Evolutionary conservation across 2,329 filamentous ascomycete genomes (phyloP), one percentile per base, ranked within the genome.

Genomic region (Aspergillus nomiae): DNA sequence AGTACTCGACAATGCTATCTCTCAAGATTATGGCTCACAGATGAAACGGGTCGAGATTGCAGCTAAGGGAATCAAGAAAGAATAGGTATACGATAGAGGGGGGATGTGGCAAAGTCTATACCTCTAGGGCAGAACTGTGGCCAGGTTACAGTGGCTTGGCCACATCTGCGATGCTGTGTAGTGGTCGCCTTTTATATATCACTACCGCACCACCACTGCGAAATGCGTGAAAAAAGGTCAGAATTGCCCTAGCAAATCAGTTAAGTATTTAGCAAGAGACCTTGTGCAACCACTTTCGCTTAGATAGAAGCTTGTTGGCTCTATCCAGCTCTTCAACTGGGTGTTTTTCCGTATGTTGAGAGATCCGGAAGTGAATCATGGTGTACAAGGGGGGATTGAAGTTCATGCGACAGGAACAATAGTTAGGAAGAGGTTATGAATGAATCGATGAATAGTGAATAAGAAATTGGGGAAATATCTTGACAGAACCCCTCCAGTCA

Each of bases 391-490:
- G 32, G 11, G 11, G 32, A 32, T 11, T 19, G 38, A 26, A 32
- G 7, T 30, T 14, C 41, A 32, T 14, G 32, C 34, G 2, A 36
- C n/a, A 24, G 48, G 45, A 36, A 43, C 24, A 16, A 56, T 34
- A 28, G 53, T 56, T 56, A 61, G 48, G 50, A 53, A 56, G 50
- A 61, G 26, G 19, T 55, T 41, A 56, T 34, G 32, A 48, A 50
- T 56, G 59, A 61, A 41, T 48, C 41, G 48, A 56, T 43, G 28
- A 51, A 58, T 38, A 38, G 26, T 48, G 45, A 59, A 48, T 41
- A 46, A 51, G 48, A 51, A 51, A 21, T 51, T 51, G 28, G 48
- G 28, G 4, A 51, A 51, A 10, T 19, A 32, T 51, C 26, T 51
- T 32, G 12, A 14, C 1, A 9, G 12, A 16, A 10, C 19, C 10